Percentiles rank a stretch among this genome's conserved stretches.
Evolutionary conservation across 2,329 filamentous ascomycete species (phyloP).

Genomic region (Sporothrix dimorphospora): DNA sequence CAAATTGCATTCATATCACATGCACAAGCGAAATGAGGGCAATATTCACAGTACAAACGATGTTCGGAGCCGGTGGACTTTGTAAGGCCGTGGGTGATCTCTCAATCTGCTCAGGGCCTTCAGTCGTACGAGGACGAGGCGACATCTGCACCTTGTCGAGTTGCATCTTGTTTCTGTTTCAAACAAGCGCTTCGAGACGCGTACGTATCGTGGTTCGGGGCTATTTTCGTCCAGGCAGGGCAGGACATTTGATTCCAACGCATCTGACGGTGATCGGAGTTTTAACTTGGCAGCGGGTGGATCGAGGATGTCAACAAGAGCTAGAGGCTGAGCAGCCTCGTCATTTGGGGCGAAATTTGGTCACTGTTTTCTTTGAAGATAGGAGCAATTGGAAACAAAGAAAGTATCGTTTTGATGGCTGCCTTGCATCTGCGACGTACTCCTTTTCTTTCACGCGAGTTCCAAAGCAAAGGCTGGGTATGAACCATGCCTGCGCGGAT

Average conservation of each 20-base stretch:
- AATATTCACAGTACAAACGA: background rate
- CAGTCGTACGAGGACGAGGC: background rate
- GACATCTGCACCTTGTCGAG: background rate
- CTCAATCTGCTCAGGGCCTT: background rate
- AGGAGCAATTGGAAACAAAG: background rate
- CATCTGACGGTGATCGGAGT: background rate
- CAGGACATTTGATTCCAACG: background rate
- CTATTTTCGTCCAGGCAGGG: background rate
- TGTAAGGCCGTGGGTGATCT: background rate
- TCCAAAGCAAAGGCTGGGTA: background rate
- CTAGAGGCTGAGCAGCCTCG: constrained; percentile 12
- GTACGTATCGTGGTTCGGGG: background rate
- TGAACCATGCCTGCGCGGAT: background rate
- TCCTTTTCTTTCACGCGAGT: background rate
- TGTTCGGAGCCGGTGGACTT: background rate
- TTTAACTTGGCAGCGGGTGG: background rate
- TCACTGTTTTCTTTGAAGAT: background rate
- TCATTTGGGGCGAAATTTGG: background rate
- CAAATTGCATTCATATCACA: background rate
- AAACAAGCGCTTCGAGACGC: background rate
- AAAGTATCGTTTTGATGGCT: background rate
- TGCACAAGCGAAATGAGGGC: background rate
- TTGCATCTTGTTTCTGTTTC: background rate
- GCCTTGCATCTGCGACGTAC: background rate
- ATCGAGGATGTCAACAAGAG: constrained; percentile 6